Conservation (phyloP, 495 filamentous ascomycete genomes). For the Friedmanniomyces simplex region DNA sequence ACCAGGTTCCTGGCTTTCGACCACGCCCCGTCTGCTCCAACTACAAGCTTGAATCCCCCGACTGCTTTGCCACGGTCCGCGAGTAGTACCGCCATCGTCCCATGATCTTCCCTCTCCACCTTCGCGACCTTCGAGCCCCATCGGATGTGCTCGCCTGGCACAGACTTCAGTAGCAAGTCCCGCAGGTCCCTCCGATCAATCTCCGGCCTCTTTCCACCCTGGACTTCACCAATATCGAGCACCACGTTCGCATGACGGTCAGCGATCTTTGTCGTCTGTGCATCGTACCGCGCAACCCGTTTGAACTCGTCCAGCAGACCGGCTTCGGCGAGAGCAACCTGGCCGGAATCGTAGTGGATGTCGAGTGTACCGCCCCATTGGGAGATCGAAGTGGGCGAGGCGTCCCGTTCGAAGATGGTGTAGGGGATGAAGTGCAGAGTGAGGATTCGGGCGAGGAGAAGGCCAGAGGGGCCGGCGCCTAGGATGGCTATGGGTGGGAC, state of each 20-base stretch:
- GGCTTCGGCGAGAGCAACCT: constrained; percentile 41
- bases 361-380: constrained; percentile 46
- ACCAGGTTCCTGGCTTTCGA: constrained; percentile 36
- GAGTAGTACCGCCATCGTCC: constrained; percentile 22
- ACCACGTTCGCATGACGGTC: constrained; percentile 21
- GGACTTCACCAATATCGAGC: not conserved
- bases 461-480: constrained; percentile 46
- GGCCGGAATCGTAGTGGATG: constrained; percentile 41
- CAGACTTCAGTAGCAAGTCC: constrained; percentile 35
- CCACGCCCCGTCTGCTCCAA: constrained; percentile 57
- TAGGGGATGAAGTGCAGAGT: constrained; percentile 32
- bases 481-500: constrained; percentile 43
- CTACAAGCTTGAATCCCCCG: constrained; percentile 41
- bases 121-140: constrained; percentile 15
- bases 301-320: constrained; percentile 41
- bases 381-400: constrained; percentile 31
- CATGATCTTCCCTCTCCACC: constrained; percentile 6
- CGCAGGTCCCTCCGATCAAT: constrained; percentile 37
- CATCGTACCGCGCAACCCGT: constrained; percentile 36
- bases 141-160: constrained; percentile 31
- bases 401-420: constrained; percentile 42
- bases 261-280: constrained; percentile 36
- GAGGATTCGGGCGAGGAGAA: constrained; percentile 46
- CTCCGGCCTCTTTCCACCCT: constrained; percentile 20
- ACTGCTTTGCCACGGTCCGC: constrained; percentile 18